These are phyloP conservation scores for Coniferiporia sulphurascens DNA, from an alignment of 1,284 basidiomycete genomes.

Conservation along the genomic window DNA sequence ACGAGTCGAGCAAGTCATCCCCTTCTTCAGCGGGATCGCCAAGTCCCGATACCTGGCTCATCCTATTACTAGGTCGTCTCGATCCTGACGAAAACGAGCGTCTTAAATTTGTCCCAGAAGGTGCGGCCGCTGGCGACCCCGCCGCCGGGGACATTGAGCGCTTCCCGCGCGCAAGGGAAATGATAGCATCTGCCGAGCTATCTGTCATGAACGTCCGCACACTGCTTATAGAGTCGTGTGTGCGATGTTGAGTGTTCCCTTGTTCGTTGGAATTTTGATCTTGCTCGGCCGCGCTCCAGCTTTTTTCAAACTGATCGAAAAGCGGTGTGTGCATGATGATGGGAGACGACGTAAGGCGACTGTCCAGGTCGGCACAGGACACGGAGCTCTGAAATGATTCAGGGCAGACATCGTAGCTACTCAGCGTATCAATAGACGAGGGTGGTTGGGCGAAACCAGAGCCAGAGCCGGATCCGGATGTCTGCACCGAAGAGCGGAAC, in stretches of 20 bases:
- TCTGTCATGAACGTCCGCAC: constrained; percentile 56
- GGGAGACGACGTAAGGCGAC: constrained; percentile 17
- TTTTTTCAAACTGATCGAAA: constrained; percentile 1
- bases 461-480: constrained; percentile 3
- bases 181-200: constrained; percentile 50
- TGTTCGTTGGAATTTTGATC: not conserved
- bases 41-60: not conserved
- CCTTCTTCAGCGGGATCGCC: constrained; percentile 35
- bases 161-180: constrained; percentile 31
- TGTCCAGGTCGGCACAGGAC: constrained; percentile 16
- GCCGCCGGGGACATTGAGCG: constrained; percentile 25
- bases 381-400: constrained; percentile 10
- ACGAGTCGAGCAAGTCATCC: constrained; percentile 44
- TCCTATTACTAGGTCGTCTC: constrained; percentile 7
- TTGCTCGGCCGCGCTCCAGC: not conserved
- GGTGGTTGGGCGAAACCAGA: constrained; percentile 1
- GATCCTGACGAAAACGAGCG: constrained; percentile 20
- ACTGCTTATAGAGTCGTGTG: constrained; percentile 48
- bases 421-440: constrained; percentile 10
- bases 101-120: not conserved
- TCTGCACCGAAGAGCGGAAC: constrained; percentile 5
- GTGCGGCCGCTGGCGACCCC: not conserved
- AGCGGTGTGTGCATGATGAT: constrained; percentile 16
- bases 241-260: constrained; percentile 5
- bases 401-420: constrained; percentile 1